phyloP scores from a whole-genome alignment of 352 stramenopile genomes.

The Pythium brachiatum region DNA sequence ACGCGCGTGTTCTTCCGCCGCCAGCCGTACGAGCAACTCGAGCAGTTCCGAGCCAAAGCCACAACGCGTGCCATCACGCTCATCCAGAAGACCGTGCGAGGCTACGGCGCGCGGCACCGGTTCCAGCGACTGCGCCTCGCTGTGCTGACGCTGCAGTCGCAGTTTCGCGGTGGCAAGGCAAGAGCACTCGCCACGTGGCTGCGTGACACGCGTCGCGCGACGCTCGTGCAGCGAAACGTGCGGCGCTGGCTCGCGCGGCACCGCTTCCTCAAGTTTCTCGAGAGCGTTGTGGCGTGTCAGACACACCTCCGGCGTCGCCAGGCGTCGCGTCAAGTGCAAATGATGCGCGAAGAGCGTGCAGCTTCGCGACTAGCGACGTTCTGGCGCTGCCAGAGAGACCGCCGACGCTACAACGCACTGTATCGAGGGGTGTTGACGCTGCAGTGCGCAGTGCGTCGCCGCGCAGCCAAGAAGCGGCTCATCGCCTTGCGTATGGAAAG shows the following conservation, averaged over 20 bases:
- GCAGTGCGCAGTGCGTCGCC: conserved; percentile 52
- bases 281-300: conserved; percentile 44
- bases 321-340: conserved; percentile 35
- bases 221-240: conserved; percentile 43
- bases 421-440: conserved; percentile 38
- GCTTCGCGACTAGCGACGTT: conserved; percentile 35
- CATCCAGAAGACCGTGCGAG: conserved; percentile 55
- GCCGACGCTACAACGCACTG: conserved; percentile 34
- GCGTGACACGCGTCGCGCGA: conserved; percentile 33
- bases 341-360: conserved; percentile 40
- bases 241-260: conserved; percentile 33
- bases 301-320: conserved; percentile 44
- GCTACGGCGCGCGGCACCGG: conserved; percentile 37
- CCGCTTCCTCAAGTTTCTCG: conserved; percentile 35
- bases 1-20: conserved; percentile 96
- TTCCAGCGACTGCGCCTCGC: conserved; percentile 35
- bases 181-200: conserved; percentile 38
- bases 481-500: conserved; percentile 56
- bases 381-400: conserved; percentile 36
- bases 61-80: conserved; percentile 33
- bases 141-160: conserved; percentile 46
- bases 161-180: conserved; percentile 36
- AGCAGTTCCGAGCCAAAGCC: conserved; percentile 52
- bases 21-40: conserved; percentile 91
- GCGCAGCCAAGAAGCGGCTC: conserved; percentile 39